Base-by-base conservation (phyloP, 2,329 filamentous ascomycete species). In the Lachnellula occidentalis region DNA sequence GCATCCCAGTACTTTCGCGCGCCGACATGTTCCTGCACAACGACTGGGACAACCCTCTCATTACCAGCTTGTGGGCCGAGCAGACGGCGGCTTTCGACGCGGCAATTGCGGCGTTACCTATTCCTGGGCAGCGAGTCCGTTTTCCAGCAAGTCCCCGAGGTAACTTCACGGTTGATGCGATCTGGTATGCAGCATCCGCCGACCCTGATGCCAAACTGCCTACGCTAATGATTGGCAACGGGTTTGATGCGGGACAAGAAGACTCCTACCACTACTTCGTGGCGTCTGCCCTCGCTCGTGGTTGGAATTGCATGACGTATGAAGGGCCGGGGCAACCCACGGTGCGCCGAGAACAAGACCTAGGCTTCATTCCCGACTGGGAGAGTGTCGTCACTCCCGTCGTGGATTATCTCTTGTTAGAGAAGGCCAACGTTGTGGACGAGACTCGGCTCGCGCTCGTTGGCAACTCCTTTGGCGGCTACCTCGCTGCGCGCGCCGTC, bases 251-350 rank as follows among this genome's bases (percentile, higher is more conserved):
- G 2, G 19, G 7, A 34, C 47, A 49, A 22, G 47, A 49, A 39
- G 47, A 49, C 9, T 21, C n/a, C 14, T 49, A 37, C n/a, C 47
- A 49, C 31, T 19, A 17, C n/a, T 21, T 43, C 9, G 41, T 17
- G 4, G 15, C 19, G 5, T 17, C 15, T 19, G 19, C 19, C 27
- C 49, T 50, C 8, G 67, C 69, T 19, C 69, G 74, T 1, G 75
- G 75, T 2, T 74, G 67, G 60, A 76, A 78, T 50, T 67, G 69
- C 31, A 67, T 77, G 9, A 71, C 71, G 0, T 78, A 74, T 57
- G 75, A 78, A 45, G 76, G 76, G 0, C 76, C 75, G 0, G 75
- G 75, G 0, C 75, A 78, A 57, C 67, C 69, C 3, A 71, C 66
- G 0, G 70, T 74, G 2, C 70, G 72, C 9, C 70, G 76, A 1